Conservation (phyloP, 495 filamentous ascomycete genomes). For the Thozetella sp. region DNA sequence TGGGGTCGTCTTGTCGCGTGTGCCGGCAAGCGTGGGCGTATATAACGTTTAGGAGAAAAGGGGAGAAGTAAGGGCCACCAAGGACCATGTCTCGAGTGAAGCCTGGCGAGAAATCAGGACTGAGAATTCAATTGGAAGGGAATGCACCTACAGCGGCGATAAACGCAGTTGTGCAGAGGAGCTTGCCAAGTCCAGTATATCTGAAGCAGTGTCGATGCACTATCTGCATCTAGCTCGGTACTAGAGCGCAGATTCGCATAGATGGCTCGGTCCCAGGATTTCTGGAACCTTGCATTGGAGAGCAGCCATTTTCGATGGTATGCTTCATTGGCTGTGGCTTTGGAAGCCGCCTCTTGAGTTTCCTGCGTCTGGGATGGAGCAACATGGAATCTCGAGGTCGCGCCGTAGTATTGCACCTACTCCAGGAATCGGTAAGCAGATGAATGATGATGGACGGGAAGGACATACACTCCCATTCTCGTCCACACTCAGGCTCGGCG, state of each 20-base stretch:
- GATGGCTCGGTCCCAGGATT: not conserved
- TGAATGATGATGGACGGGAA: not conserved
- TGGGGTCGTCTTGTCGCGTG: not conserved
- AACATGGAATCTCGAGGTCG: not conserved
- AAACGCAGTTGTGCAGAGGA: not conserved
- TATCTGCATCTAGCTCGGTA: not conserved
- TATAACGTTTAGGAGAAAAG: not conserved
- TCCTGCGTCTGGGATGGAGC: not conserved
- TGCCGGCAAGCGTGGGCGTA: not conserved
- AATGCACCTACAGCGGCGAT: not conserved
- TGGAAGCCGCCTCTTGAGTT: not conserved
- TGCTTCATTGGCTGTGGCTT: not conserved
- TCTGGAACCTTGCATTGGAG: not conserved
- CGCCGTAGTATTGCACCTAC: not conserved
- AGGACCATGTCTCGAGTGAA: not conserved
- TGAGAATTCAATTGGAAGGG: not conserved
- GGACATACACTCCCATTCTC: not conserved
- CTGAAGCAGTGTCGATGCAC: not conserved
- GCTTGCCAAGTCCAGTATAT: conserved; percentile 1
- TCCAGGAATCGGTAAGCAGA: not conserved
- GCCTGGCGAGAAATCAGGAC: not conserved
- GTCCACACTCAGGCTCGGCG: not conserved
- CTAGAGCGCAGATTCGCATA: not conserved
- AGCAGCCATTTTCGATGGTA: conserved; percentile 2
- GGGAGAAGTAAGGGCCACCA: not conserved